Base-by-base conservation (phyloP, 163 green algal genomes). In the Volvox carteri region DNA sequence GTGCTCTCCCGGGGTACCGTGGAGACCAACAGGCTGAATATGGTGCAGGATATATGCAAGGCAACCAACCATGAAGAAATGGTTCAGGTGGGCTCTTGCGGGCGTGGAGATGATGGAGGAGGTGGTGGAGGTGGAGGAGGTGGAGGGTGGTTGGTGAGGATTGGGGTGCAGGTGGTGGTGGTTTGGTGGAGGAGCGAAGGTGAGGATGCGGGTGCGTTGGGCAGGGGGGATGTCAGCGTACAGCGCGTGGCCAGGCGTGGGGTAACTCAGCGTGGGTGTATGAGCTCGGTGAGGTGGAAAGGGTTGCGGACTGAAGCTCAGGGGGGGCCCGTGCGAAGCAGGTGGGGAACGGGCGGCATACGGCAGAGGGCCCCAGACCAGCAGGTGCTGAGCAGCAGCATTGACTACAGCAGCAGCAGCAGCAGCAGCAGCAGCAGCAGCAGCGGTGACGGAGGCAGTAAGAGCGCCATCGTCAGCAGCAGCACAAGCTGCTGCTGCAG, bases 41-140 rank as follows among this genome's bases (percentile, higher is more conserved):
- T 35, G 35, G 9, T 0, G 16, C 78, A 77, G 78, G 2, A 0
- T 0, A 58, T 77, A 3, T 86, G 78, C 78, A 86, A 77, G 58
- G 78, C 78, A 12, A 77, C 60, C 60, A 86, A 86, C 78, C 39
- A 58, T 3, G 0, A 19, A 0, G 78, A 75, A 28, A 70, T 86
- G 42, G 12, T 37, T 9, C 21, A 16, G 41, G 78, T 86, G 41
- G 37, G 39, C 5, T 5, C n/a, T n/a, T n/a, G n/a, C n/a, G n/a
- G n/a, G n/a, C n/a, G n/a, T n/a, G n/a, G n/a, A n/a, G n/a, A n/a
- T n/a, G n/a, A n/a, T n/a, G n/a, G n/a, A n/a, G n/a, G 7, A 16
- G 50, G 50, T 58, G 50, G 12, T 25, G 50, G 50, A 25, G 16
- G 50, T 12, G 50, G 50, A 58, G 50, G 50, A 12, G 16, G 50